These are phyloP conservation scores for Penicillium psychrosexuale DNA, from an alignment of 2,329 filamentous ascomycete species.

Conservation along the genomic window DNA sequence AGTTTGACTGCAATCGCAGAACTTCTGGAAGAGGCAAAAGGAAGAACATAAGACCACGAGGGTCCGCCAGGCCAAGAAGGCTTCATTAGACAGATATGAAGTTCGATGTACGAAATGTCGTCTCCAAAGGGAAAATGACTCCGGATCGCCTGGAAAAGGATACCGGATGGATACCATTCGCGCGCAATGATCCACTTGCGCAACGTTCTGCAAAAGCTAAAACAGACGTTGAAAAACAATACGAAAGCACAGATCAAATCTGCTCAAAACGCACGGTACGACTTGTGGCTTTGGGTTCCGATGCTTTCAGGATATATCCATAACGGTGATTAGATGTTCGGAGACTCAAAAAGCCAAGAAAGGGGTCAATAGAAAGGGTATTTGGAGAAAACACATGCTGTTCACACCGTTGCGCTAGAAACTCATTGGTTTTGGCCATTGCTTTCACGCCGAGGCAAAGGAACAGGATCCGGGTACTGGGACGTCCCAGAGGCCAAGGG, in stretches of 20 bases:
- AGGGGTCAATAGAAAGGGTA: not conserved
- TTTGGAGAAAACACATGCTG: not conserved
- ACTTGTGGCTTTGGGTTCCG: not conserved
- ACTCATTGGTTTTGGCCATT: constrained; percentile 10
- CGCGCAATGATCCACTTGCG: not conserved
- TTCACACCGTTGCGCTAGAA: not conserved
- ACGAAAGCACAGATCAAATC: not conserved
- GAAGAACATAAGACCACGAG: not conserved
- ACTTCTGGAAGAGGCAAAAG: not conserved
- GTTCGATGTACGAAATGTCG: not conserved
- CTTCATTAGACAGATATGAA: not conserved
- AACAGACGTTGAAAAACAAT: constrained; percentile 5
- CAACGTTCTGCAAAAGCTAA: constrained; percentile 7
- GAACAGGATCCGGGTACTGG: constrained; percentile 25
- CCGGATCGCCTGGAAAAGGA: constrained; percentile 5
- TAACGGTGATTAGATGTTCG: not conserved
- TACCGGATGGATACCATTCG: constrained; percentile 11
- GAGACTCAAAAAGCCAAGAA: not conserved
- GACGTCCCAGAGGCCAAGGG: constrained; percentile 29
- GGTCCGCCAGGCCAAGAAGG: not conserved
- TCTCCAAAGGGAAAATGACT: constrained; percentile 15
- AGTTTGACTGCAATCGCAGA: not conserved
- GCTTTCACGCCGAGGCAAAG: constrained; percentile 17
- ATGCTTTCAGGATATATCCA: not conserved
- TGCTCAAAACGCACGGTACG: not conserved